Evolutionary conservation across 148 eudicot species (phyloP).

Genomic region (Mesembryanthemum crystallinum): DNA sequence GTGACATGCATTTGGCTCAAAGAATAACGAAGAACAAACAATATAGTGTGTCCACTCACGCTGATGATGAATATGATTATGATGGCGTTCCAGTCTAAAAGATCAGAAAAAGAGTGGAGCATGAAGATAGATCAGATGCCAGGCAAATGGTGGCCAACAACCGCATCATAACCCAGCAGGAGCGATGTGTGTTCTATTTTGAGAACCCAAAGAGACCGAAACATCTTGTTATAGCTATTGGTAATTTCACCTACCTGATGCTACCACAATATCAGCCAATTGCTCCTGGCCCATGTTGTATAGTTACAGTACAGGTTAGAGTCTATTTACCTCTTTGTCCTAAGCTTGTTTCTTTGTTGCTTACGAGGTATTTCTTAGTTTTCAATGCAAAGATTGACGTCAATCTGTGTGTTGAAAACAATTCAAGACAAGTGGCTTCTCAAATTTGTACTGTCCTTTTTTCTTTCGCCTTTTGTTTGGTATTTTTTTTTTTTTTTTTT

Average conservation of each 20-base stretch:
- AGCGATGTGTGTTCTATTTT: constrained; percentile 82
- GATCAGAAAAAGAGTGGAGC: constrained; percentile 48
- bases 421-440: background rate
- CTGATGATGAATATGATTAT: constrained; percentile 93
- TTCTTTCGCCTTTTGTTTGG: background rate
- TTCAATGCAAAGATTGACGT: background rate
- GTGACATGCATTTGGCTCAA: constrained; percentile 74
- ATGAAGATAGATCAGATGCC: constrained; percentile 34
- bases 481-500: no score
- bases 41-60: constrained; percentile 52
- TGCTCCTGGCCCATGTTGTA: constrained; percentile 88
- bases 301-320: constrained; percentile 71
- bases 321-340: no score
- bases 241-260: constrained; percentile 78
- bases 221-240: constrained; percentile 86
- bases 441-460: background rate
- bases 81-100: constrained; percentile 73
- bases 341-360: no score
- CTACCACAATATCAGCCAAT: constrained; percentile 76
- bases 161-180: constrained; percentile 81
- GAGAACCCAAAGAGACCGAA: constrained; percentile 87
- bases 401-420: background rate
- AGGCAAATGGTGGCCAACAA: constrained; percentile 38
- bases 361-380: no score
- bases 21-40: constrained; percentile 58